A percentile compares a stretch with the other conserved stretches of the same genome.
Conservation (phyloP, 1,139 yeast species). For the Yamadazyma buinensis region DNA sequence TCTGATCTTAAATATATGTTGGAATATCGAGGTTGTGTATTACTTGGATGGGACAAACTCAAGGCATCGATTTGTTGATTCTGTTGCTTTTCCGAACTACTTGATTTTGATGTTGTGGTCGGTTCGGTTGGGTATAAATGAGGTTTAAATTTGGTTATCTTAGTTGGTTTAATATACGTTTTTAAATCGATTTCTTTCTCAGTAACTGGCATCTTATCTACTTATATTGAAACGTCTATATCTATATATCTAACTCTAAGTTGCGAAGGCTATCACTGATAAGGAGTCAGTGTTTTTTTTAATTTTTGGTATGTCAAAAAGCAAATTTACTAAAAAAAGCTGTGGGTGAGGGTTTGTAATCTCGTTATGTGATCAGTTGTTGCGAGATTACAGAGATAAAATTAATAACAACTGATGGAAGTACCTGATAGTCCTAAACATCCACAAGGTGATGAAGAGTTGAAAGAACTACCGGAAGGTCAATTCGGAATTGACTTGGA, state of each 20-base stretch:
- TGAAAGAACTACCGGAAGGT: slow-evolving; percentile 29
- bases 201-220: slow-evolving; percentile 11
- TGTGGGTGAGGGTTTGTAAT: too few relatives aligned
- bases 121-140: slow-evolving; percentile 1
- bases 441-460: slow-evolving; percentile 44
- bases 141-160: background rate
- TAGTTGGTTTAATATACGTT: background rate
- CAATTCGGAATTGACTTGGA: slow-evolving; percentile 33
- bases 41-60: slow-evolving; percentile 10
- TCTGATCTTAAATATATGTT: slow-evolving; percentile 57
- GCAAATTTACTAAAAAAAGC: too few relatives aligned
- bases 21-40: slow-evolving; percentile 16
- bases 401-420: too few relatives aligned
- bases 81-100: background rate
- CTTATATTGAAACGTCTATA: too few relatives aligned
- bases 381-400: too few relatives aligned
- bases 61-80: slow-evolving; percentile 5
- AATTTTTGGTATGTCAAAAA: too few relatives aligned
- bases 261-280: background rate
- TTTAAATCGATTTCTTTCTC: slow-evolving; percentile 7
- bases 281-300: too few relatives aligned
- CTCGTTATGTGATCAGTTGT: too few relatives aligned
- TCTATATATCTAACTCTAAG: too few relatives aligned
- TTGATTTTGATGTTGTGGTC: background rate
- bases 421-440: slow-evolving; percentile 50